Conservation (phyloP, 139 green algal genomes). For the Diplosphaera chodatii region DNA sequence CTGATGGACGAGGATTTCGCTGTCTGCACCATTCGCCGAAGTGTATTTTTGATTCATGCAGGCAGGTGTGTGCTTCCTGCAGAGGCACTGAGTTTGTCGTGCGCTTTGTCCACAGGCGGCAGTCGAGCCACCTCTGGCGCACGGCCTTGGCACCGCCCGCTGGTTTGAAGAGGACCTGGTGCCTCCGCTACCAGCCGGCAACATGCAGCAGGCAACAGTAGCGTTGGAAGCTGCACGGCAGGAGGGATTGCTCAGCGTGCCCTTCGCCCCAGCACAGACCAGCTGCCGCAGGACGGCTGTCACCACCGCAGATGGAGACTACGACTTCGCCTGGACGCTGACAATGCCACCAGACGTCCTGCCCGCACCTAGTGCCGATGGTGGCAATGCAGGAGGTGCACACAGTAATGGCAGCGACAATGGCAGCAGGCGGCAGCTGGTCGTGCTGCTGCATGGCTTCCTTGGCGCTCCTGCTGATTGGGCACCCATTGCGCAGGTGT, state of each 20-base stretch:
- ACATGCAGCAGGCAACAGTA: no score
- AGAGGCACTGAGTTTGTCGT: no score
- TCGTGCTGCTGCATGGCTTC: conserved; percentile 86
- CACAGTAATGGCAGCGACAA: no score
- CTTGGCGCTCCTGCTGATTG: conserved; percentile 67
- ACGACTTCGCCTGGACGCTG: conserved; percentile 7
- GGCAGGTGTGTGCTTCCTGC: no score
- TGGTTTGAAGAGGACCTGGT: conserved; percentile 59
- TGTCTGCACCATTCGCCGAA: not conserved
- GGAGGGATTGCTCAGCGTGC: not conserved
- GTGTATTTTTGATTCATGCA: not conserved
- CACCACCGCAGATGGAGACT: not conserved
- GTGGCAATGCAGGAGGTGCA: no score
- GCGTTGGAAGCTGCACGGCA: not conserved
- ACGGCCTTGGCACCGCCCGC: conserved; percentile 61
- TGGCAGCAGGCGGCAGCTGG: conserved; percentile 2
- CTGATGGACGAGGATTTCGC: no score
- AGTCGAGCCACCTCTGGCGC: conserved; percentile 14
- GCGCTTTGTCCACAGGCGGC: no score
- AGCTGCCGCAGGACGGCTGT: not conserved
- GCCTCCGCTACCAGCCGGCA: no score
- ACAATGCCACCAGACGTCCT: not conserved
- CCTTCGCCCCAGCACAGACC: not conserved
- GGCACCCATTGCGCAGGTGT: conserved; percentile 43
- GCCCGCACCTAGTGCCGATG: no score